These are phyloP conservation scores for Aureobasidium namibiae DNA, from an alignment of 2,329 filamentous ascomycete species.

Conservation along the genomic window DNA sequence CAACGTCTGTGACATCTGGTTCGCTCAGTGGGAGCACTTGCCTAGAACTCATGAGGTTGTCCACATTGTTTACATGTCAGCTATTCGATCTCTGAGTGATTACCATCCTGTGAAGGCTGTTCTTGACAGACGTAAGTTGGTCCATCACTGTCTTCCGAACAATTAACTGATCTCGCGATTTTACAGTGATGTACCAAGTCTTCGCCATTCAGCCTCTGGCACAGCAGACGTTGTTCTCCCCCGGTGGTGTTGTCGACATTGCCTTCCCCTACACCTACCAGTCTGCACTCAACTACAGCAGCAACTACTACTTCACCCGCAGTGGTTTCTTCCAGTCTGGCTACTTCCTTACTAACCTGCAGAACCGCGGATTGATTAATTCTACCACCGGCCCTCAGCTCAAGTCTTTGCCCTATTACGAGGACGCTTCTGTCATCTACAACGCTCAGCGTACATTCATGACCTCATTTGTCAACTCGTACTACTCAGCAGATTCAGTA, in stretches of 20 bases:
- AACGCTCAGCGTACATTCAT: not conserved
- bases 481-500: not conserved
- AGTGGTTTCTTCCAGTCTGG: not conserved
- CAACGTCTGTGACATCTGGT: slow-evolving; percentile 1
- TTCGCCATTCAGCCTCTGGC: not conserved
- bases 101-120: not conserved
- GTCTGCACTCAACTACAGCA: not conserved
- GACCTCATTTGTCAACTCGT: not conserved
- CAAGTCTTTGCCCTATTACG: not conserved
- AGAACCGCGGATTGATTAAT: not conserved
- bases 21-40: slow-evolving; percentile 3
- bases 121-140: not conserved
- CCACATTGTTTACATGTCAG: slow-evolving; percentile 1
- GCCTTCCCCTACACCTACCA: not conserved
- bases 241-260: not conserved
- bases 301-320: slow-evolving; percentile 1
- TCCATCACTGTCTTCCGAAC: not conserved
- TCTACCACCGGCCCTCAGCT: not conserved
- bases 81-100: not conserved
- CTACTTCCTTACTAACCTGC: not conserved
- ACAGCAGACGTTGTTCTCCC: not conserved
- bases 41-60: not conserved
- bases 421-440: not conserved
- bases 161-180: not conserved
- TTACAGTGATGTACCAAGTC: not conserved